A percentile compares a stretch with the other conserved stretches of the same genome.
These are phyloP conservation scores for Umbilicus rupestris DNA, from an alignment of 164 flowering plant species.

Conservation along the genomic window DNA sequence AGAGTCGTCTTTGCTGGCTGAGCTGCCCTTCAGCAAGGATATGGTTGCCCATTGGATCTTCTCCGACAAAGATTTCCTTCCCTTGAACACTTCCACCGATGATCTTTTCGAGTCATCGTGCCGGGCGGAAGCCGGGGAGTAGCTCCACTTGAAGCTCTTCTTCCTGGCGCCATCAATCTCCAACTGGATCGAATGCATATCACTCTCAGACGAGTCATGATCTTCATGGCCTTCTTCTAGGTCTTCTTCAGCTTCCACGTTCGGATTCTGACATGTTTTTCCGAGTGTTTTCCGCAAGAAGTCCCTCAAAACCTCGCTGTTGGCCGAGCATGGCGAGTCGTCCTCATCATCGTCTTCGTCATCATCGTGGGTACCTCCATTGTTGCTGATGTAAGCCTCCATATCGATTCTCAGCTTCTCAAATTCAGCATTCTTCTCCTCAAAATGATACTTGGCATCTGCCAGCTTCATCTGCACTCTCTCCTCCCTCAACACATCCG, in stretches of 20 bases:
- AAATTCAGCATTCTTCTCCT: conserved; percentile 75
- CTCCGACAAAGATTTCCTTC: conserved; percentile 35
- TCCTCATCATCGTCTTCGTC: not conserved
- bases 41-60: conserved; percentile 36
- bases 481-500: conserved; percentile 75
- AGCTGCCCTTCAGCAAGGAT: conserved; percentile 20
- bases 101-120: conserved; percentile 20
- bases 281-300: conserved; percentile 5
- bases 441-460: conserved; percentile 74
- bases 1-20: conserved; percentile 6
- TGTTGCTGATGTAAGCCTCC: conserved; percentile 2
- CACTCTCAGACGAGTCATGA: conserved; percentile 33
- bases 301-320: conserved; percentile 8
- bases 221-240: conserved; percentile 18
- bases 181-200: conserved; percentile 49
- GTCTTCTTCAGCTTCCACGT: conserved; percentile 16
- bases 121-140: conserved; percentile 13
- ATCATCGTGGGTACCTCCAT: not conserved
- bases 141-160: conserved; percentile 36
- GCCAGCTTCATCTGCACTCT: conserved; percentile 77
- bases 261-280: conserved; percentile 2
- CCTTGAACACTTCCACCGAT: conserved; percentile 21
- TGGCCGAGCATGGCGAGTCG: conserved; percentile 1
- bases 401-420: conserved; percentile 54
- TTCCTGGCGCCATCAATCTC: conserved; percentile 39